Evolutionary conservation across 192 early-diverging fungal species (phyloP), one percentile per base, ranked within the genome.

Genomic region (Backusella westeae): DNA sequence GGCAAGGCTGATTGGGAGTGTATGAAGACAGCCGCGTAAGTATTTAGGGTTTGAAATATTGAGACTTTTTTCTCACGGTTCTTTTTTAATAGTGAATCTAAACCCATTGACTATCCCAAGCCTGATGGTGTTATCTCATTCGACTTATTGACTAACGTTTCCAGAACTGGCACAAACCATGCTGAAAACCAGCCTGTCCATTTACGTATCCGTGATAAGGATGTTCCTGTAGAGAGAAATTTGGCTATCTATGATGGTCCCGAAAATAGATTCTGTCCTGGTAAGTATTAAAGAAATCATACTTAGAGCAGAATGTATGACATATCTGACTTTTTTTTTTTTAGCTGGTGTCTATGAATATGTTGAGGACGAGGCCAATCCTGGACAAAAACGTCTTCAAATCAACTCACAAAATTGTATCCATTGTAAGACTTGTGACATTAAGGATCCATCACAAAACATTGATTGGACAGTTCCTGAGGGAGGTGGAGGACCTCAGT

Each of bases 401-500:
- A 98, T 99, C 83, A 98, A 99, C 82, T 93, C 91, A 52, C 92
- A 94, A 80, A 98, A 99, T 84, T 99, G 98, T 80, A 95, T 99
- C 65, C 98, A 99, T 84, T 99, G 98, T 92, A 99, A 99, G 89
- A 99, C 98, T 0, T 99, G 98, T 78, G 97, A 99, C 82, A 99
- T 99, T 81, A 99, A 99, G 84, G 98, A 99, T 82, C 97, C 97
- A 26, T 92, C 94, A 39, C 98, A 99, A 85, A 98, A 99, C 83
- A 98, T 99, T 85, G 93, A 98, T 83, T 99, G 98, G 98, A 94
- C 94, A 19, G 95, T 96, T 21, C 97, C 98, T 15, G 93, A 96
- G 75, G 94, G 94, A 59, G 94, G 94, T 44, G 93, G 90, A 69
- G 94, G 95, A 67, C 95, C 95, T 36, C 91, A 76, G 41, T 76